These are phyloP conservation scores for Aleurites moluccanus DNA, from an alignment of 441 rosid genomes.

Conservation along the genomic window DNA sequence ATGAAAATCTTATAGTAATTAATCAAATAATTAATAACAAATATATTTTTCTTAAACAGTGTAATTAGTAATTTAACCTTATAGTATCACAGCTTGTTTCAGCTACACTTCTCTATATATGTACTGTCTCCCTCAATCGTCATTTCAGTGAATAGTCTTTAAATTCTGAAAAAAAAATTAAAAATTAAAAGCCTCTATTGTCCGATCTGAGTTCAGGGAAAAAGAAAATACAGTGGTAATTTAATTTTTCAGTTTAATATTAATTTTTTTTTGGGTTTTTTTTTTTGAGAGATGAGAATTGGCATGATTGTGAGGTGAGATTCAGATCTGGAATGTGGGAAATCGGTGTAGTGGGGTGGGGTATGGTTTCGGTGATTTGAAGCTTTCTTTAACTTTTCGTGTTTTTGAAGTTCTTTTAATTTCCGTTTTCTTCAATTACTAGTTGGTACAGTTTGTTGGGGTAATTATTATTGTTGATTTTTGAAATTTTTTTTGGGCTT, in stretches of 20 bases:
- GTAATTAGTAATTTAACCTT: no score
- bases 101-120: no score
- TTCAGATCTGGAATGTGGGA: conserved; percentile 38
- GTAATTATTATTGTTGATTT: neutral
- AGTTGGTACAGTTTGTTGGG: conserved; percentile 32
- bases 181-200: neutral
- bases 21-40: no score
- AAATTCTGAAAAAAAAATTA: neutral
- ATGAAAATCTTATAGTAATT: no score
- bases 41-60: no score
- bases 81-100: no score
- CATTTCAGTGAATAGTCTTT: no score
- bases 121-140: neutral
- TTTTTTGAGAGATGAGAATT: neutral
- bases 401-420: conserved; percentile 31
- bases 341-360: conserved; percentile 11
- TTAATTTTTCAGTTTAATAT: neutral
- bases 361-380: conserved; percentile 26
- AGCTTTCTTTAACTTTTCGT: conserved; percentile 37
- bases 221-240: conserved; percentile 9
- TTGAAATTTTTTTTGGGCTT: neutral
- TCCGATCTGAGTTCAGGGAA: neutral
- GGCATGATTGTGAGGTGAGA: conserved; percentile 9
- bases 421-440: neutral
- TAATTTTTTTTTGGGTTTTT: neutral